phyloP scores from a whole-genome alignment of 768 basidiomycete species.

The Tylopilus vinaceipallidus region DNA sequence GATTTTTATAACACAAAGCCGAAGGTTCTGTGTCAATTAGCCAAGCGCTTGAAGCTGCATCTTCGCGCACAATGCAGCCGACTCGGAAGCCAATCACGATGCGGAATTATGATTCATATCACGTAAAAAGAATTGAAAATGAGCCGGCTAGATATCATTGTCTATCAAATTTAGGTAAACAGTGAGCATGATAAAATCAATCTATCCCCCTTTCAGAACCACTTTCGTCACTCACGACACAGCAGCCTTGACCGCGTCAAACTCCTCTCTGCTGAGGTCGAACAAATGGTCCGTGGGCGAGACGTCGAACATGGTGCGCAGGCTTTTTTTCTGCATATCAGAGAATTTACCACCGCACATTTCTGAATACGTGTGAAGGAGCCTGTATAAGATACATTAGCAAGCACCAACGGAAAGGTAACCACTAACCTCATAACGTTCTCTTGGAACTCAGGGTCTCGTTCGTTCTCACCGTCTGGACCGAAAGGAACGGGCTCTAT shows the following conservation, averaged over 20 bases:
- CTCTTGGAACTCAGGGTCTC: conserved; percentile 65
- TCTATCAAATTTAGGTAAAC: conserved; percentile 16
- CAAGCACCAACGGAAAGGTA: neutral
- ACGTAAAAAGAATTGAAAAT: conserved; percentile 27
- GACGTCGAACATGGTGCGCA: conserved; percentile 29
- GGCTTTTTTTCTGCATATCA: conserved; percentile 27
- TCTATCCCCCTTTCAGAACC: conserved; percentile 10
- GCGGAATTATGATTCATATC: conserved; percentile 15
- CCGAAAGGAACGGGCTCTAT: conserved; percentile 60
- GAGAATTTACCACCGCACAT: conserved; percentile 37
- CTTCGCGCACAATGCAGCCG: conserved; percentile 10
- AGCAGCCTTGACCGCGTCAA: conserved; percentile 19
- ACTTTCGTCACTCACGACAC: conserved; percentile 22
- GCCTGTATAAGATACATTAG: conserved; percentile 28
- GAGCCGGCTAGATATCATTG: conserved; percentile 27
- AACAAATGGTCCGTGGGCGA: conserved; percentile 21
- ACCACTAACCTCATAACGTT: conserved; percentile 51
- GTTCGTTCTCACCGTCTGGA: conserved; percentile 61
- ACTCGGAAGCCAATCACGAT: conserved; percentile 20
- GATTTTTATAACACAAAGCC: conserved; percentile 5
- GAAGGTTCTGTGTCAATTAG: conserved; percentile 24
- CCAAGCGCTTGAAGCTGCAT: neutral
- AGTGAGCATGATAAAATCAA: conserved; percentile 9
- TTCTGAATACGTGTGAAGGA: conserved; percentile 52
- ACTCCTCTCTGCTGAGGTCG: conserved; percentile 30